Conservation (phyloP, 1,139 yeast genomes). For the Hemisphaericaspora subhashii region DNA sequence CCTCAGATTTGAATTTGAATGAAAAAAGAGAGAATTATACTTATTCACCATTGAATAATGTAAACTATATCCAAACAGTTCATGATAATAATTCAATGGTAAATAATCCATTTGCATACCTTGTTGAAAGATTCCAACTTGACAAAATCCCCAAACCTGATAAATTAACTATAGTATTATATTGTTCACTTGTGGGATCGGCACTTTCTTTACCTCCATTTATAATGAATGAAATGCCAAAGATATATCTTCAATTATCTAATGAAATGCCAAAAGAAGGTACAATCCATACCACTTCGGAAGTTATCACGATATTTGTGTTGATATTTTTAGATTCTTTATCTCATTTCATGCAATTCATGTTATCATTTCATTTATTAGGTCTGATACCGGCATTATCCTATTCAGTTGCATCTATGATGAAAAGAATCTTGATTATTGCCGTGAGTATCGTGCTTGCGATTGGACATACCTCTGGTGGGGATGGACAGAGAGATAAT, state of each 20-base stretch:
- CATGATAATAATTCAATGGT: slow-evolving; percentile 18
- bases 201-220: slow-evolving; percentile 34
- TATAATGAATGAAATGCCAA: slow-evolving; percentile 30
- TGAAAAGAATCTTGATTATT: slow-evolving; percentile 42
- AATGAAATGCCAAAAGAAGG: slow-evolving; percentile 11
- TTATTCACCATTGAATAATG: slow-evolving; percentile 3
- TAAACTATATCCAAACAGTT: slow-evolving; percentile 18
- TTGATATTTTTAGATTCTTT: slow-evolving; percentile 32
- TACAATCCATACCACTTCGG: slow-evolving; percentile 21
- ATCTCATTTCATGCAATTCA: slow-evolving; percentile 37
- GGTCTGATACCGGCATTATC: slow-evolving; percentile 43
- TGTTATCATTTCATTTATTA: slow-evolving; percentile 37
- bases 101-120: slow-evolving; percentile 25
- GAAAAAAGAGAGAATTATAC: slow-evolving; percentile 20
- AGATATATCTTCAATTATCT: slow-evolving; percentile 10
- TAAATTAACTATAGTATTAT: slow-evolving; percentile 38
- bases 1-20: slow-evolving; percentile 33
- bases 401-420: slow-evolving; percentile 44
- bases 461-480: slow-evolving; percentile 18
- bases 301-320: slow-evolving; percentile 22
- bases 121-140: slow-evolving; percentile 16
- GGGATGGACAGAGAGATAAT: slow-evolving; percentile 17
- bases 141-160: slow-evolving; percentile 34
- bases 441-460: slow-evolving; percentile 33
- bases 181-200: slow-evolving; percentile 38